Evolutionary conservation across 805 yeast genomes (phyloP).

Genomic region (Candida insectorum): DNA sequence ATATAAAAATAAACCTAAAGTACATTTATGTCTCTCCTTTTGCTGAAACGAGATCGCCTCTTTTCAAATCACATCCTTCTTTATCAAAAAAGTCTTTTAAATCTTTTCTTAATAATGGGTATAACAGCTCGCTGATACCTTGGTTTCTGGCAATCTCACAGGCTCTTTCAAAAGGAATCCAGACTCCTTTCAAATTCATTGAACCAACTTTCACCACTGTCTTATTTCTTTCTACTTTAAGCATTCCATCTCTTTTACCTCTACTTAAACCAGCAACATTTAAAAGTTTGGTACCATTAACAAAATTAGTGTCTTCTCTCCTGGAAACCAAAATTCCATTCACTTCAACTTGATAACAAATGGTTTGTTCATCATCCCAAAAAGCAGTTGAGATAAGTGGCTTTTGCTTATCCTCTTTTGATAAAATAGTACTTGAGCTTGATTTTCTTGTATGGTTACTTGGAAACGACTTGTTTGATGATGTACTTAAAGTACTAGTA

Average conservation of each 20-base stretch:
- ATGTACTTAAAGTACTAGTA: slow-evolving; percentile 7
- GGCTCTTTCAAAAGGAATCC: slow-evolving; percentile 41
- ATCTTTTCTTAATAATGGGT: slow-evolving; percentile 32
- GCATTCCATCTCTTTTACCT: slow-evolving; percentile 39
- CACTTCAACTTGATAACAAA: slow-evolving; percentile 37
- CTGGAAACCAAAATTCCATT: slow-evolving; percentile 32
- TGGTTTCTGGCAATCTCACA: slow-evolving; percentile 38
- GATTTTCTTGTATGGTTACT: slow-evolving; percentile 3
- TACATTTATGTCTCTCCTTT: neutral
- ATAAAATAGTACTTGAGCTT: neutral
- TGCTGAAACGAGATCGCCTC: slow-evolving; percentile 7
- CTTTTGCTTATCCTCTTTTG: slow-evolving; percentile 12
- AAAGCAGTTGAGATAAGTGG: slow-evolving; percentile 33
- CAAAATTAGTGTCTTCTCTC: slow-evolving; percentile 30
- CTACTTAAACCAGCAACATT: slow-evolving; percentile 39
- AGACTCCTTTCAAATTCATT: slow-evolving; percentile 40
- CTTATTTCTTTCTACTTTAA: slow-evolving; percentile 30
- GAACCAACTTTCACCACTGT: slow-evolving; percentile 33
- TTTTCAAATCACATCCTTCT: slow-evolving; percentile 22
- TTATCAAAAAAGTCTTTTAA: slow-evolving; percentile 23
- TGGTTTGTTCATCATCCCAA: slow-evolving; percentile 37
- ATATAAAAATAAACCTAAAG: neutral
- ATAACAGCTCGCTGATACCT: slow-evolving; percentile 29
- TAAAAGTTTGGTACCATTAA: slow-evolving; percentile 37
- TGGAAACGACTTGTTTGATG: slow-evolving; percentile 2